Conservation (phyloP, 192 early-diverging fungal species). For the Coemansia nantahalensis region DNA sequence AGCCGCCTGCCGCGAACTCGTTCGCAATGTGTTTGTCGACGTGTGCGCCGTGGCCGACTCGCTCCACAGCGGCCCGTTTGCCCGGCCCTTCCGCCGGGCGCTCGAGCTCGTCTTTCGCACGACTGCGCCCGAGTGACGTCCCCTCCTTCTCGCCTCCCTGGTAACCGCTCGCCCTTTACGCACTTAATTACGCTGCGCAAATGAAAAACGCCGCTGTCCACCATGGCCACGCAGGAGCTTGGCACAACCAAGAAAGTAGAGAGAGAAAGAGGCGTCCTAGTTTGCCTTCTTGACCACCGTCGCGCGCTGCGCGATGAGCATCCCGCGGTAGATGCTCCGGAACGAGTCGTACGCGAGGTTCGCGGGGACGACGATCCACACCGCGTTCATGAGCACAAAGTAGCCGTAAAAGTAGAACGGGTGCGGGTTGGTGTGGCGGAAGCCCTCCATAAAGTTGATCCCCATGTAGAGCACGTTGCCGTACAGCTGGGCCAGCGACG, state of each 20-base stretch:
- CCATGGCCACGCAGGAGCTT: too few species aligned
- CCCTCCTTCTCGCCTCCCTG: too few species aligned
- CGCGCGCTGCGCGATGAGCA: constrained; percentile 52
- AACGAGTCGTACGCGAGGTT: constrained; percentile 51
- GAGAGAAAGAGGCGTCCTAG: constrained; percentile 31
- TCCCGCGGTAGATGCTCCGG: constrained; percentile 55
- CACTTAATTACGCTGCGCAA: too few species aligned
- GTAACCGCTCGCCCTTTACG: too few species aligned
- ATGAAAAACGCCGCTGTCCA: too few species aligned
- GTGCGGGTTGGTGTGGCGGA: constrained; percentile 64
- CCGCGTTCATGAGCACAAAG: constrained; percentile 78
- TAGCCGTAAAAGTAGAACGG: constrained; percentile 89
- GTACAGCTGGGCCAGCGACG: constrained; percentile 74
- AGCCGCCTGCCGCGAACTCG: constrained; percentile 9
- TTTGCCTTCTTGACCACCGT: constrained; percentile 47
- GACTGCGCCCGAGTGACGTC: constrained; percentile 33
- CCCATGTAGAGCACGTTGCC: constrained; percentile 80
- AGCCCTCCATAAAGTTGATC: constrained; percentile 68
- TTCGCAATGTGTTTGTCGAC: constrained; percentile 42
- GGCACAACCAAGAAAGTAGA: neutral
- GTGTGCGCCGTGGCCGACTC: constrained; percentile 58
- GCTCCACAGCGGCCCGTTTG: constrained; percentile 57
- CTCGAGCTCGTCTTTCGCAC: constrained; percentile 59
- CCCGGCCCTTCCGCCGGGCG: constrained; percentile 56
- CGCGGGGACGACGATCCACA: constrained; percentile 80